A percentile compares a stretch with the other conserved stretches of the same genome.
Evolutionary conservation across 1,284 basidiomycete species (phyloP).

Genomic region (Sanghuangporus sanghuang): DNA sequence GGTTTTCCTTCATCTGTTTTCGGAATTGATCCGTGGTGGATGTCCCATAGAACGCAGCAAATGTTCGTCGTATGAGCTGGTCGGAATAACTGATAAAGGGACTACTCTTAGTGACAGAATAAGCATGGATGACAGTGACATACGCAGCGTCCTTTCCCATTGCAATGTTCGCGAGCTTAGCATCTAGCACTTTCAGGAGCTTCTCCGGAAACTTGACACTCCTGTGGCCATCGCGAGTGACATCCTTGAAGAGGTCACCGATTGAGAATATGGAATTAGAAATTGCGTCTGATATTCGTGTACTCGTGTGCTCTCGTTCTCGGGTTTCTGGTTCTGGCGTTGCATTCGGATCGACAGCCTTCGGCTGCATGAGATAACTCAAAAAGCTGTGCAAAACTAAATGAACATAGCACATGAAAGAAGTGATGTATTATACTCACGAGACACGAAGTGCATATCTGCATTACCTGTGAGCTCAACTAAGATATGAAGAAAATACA

Average conservation of each 20-base stretch:
- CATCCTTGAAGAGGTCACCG: conserved; percentile 78
- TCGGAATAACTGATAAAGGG: conserved; percentile 68
- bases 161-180: conserved; percentile 82
- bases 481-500: conserved; percentile 11
- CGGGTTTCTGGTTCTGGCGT: conserved; percentile 38
- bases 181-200: conserved; percentile 81
- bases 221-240: conserved; percentile 63
- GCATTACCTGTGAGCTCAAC: conserved; percentile 6
- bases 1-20: conserved; percentile 89
- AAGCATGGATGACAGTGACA: conserved; percentile 30
- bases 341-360: conserved; percentile 37
- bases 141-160: conserved; percentile 87
- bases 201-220: conserved; percentile 91
- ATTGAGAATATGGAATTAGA: conserved; percentile 73
- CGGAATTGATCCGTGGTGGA: conserved; percentile 82
- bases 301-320: conserved; percentile 53
- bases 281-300: conserved; percentile 61
- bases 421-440: conserved; percentile 40
- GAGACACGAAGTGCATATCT: conserved; percentile 76
- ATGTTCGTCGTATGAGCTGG: conserved; percentile 79
- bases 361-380: conserved; percentile 64
- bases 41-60: conserved; percentile 88
- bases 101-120: background rate
- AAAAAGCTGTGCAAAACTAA: conserved; percentile 43
- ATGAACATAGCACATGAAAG: conserved; percentile 10